Conservation (phyloP, 1,284 basidiomycete genomes). For the Acaromyces ingoldii region DNA sequence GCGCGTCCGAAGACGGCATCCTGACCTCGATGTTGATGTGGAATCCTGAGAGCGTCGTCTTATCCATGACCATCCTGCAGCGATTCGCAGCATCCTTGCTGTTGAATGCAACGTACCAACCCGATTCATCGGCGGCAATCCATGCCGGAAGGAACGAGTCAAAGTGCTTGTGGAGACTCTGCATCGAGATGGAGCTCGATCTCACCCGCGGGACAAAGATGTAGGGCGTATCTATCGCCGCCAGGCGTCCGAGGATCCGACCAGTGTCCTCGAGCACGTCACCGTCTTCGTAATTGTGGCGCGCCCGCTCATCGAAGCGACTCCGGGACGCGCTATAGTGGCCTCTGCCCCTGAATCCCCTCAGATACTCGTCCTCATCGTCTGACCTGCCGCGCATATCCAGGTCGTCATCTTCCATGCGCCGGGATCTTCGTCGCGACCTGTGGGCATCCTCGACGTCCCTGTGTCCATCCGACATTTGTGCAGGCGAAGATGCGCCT, state of each 20-base stretch:
- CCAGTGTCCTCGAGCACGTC: not conserved
- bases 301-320: not conserved
- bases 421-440: no score
- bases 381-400: constrained; percentile 6
- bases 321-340: not conserved
- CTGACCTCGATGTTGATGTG: constrained; percentile 27
- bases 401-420: constrained; percentile 8
- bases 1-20: not conserved
- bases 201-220: constrained; percentile 25
- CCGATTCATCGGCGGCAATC: constrained; percentile 40
- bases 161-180: constrained; percentile 32
- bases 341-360: not conserved
- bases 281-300: not conserved
- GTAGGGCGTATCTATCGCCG: constrained; percentile 17
- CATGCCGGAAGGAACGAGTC: constrained; percentile 22
- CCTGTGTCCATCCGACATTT: no score
- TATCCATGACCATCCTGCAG: constrained; percentile 30
- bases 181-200: constrained; percentile 21
- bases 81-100: constrained; percentile 13
- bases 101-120: constrained; percentile 50
- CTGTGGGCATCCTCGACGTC: no score
- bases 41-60: constrained; percentile 19
- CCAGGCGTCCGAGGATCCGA: constrained; percentile 16
- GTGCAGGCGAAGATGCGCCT: no score
- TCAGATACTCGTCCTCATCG: constrained; percentile 11